Evolutionary conservation across 352 stramenopile genomes (phyloP), one percentile per base, ranked within the genome.

Genomic region (Phytophthora foliorum): DNA sequence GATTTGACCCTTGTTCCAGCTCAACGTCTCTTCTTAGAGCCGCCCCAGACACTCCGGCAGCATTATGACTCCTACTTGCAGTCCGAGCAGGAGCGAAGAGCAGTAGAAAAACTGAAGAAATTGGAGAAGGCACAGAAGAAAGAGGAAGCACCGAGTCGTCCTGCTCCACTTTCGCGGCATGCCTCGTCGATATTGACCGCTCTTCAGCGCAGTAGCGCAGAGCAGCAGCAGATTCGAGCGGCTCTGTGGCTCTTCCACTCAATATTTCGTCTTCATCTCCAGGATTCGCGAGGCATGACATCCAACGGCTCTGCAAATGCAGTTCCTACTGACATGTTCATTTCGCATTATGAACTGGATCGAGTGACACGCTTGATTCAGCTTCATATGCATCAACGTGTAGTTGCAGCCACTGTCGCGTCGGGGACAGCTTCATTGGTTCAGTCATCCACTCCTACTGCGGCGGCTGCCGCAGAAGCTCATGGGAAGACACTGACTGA

Each of bases 221-320:
- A 71, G 31, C 63, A 75, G 9, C 57, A 49, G 3, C 63, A 63
- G 11, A 24, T 71, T 44, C 49, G 59, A 27, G 48, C 53, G 31
- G 75, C 72, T 11, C 44, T 90, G 39, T 87, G 78, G 78, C 64
- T 89, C 16, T 87, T 86, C 55, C 82, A 91, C 53, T 68, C 69
- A 0, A 25, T 85, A 2, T 84, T 88, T n/a, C 72, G 73, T 6
- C 62, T 68, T 31, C 79, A 81, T 55, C 25, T 78, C 14, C 38
- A 61, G 21, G 41, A 51, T 11, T 1, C 39, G 2, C 52, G 41
- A 49, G 17, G 22, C 6, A 22, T 34, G 19, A 25, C 24, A 22
- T 17, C 3, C 7, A 10, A 27, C 16, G 25, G 19, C n/a, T 13
- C 17, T 51, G 6, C 9, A 38, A 36, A 13, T 49, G n/a, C 44